phyloP scores from a whole-genome alignment of 2,329 filamentous ascomycete species.

The Verticillium zaregamsianum region DNA sequence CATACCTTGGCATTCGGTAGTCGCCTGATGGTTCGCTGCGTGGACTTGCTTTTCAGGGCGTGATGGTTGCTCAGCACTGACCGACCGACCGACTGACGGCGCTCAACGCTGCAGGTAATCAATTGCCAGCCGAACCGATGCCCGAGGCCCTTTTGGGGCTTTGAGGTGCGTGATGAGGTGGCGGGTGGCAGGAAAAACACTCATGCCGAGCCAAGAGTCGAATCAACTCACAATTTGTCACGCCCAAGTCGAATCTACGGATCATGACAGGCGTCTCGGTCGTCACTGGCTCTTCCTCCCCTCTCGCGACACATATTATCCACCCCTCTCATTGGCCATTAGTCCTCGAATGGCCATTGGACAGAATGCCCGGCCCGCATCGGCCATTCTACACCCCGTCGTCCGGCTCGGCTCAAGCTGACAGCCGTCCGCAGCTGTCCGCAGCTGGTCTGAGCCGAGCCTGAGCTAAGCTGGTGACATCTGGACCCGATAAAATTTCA shows the following conservation, averaged over 20 bases:
- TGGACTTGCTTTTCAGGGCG: neutral
- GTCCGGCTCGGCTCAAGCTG: neutral
- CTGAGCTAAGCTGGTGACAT: neutral
- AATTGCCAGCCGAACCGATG: too few species aligned
- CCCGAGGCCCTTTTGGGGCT: too few species aligned
- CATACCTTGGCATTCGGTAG: neutral
- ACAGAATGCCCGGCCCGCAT: neutral
- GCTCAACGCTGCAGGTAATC: too few species aligned
- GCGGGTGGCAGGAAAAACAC: neutral
- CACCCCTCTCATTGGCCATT: neutral
- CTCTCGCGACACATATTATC: neutral
- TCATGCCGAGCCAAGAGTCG: neutral
- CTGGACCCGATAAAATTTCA: constrained; percentile 14
- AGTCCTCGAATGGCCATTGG: neutral
- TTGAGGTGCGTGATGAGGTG: neutral
- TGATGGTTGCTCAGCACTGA: neutral
- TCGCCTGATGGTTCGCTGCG: neutral
- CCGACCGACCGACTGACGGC: neutral
- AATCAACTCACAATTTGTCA: neutral
- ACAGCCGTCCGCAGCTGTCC: neutral
- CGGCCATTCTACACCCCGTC: neutral
- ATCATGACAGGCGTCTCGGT: neutral
- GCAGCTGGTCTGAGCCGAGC: too few species aligned
- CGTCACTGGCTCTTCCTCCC: neutral
- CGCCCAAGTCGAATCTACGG: neutral